Conservation (phyloP, 441 rosid genomes). For the Populus hybrid region DNA sequence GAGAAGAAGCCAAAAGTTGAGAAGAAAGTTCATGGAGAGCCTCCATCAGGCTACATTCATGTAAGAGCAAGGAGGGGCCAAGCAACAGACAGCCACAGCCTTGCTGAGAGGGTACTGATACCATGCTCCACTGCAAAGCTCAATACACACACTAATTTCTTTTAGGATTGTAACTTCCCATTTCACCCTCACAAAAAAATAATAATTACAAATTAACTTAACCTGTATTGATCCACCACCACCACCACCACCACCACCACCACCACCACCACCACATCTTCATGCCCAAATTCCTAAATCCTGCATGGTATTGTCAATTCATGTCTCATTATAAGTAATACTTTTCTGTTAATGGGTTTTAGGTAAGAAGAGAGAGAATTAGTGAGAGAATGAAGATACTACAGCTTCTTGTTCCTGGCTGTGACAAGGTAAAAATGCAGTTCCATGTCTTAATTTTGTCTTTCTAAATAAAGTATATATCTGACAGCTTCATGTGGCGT, state of each 20-base stretch:
- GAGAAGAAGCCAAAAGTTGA: slow-evolving; percentile 29
- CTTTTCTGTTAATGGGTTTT: not conserved
- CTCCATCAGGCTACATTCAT: slow-evolving; percentile 55
- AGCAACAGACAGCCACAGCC: slow-evolving; percentile 86
- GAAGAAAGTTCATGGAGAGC: slow-evolving; percentile 28
- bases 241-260: too few species aligned
- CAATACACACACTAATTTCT: not conserved
- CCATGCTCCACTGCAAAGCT: not conserved
- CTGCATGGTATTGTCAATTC: not conserved
- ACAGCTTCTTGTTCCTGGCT: slow-evolving; percentile 76
- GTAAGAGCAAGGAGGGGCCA: slow-evolving; percentile 91
- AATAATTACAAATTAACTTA: not conserved
- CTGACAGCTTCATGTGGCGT: slow-evolving; percentile 39
- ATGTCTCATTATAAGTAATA: not conserved
- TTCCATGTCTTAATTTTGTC: slow-evolving; percentile 10
- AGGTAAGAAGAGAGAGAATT: slow-evolving; percentile 81
- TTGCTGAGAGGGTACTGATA: slow-evolving; percentile 65
- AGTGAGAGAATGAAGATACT: slow-evolving; percentile 68
- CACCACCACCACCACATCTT: not conserved
- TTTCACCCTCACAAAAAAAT: not conserved
- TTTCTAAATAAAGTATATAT: not conserved
- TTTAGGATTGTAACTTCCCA: not conserved
- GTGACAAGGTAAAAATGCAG: slow-evolving; percentile 53
- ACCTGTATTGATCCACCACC: not conserved
- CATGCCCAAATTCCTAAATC: not conserved